Evolutionary conservation across 169 alveolate species (phyloP).

Genomic region (Neospora caninum): DNA sequence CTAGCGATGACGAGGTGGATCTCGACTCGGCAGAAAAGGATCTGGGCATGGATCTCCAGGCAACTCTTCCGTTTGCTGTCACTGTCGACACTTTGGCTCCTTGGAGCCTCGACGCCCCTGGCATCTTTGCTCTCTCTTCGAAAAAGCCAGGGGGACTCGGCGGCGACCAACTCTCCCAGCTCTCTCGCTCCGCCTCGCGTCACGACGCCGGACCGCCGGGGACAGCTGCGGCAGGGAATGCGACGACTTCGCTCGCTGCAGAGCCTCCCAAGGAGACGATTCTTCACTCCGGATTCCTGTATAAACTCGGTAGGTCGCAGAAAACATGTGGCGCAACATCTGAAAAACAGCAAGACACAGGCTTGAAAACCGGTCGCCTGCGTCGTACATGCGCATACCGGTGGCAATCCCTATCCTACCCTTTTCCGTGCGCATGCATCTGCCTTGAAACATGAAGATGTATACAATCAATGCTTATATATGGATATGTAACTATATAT

Average conservation of each 20-base stretch:
- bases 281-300: background rate
- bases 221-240: background rate
- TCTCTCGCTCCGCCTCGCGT: background rate
- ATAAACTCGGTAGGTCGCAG: constrained; percentile 4
- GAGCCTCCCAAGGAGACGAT: background rate
- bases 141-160: background rate
- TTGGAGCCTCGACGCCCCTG: background rate
- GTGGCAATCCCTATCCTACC: too few relatives aligned
- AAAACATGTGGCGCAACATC: background rate
- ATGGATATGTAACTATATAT: background rate
- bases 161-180: background rate
- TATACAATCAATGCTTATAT: too few relatives aligned
- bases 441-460: too few relatives aligned
- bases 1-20: background rate
- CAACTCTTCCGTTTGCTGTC: background rate
- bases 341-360: background rate
- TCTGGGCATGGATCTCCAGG: background rate
- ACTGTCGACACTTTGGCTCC: background rate
- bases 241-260: background rate
- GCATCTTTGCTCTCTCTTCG: background rate
- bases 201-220: background rate
- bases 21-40: background rate
- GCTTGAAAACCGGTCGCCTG: too few relatives aligned
- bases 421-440: background rate
- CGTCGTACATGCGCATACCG: too few relatives aligned